Evolutionary conservation across 2,329 filamentous ascomycete genomes (phyloP), one percentile per base, ranked within the genome.

Genomic region (Achaetomium macrosporum): DNA sequence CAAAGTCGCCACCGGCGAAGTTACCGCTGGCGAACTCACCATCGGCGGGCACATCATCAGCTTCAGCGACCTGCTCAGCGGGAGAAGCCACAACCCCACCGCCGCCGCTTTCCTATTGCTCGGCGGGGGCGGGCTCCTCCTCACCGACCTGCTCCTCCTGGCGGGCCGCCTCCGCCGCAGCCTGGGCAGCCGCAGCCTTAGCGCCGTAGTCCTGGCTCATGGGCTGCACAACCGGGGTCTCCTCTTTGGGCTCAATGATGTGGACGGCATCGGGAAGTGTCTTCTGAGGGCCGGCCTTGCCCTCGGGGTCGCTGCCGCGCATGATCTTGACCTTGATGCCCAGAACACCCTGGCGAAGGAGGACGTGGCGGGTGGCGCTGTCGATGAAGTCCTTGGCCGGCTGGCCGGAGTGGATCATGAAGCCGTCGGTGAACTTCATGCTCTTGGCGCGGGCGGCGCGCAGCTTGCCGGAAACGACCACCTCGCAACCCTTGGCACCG

Each of bases 311-410:
- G 68, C 90, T 93, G 73, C 93, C 93, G 75, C 95, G 91, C 93
- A 99, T 99, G 81, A 99, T 99, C 91, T 99, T 99, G 78, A 99
- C 93, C 86, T 99, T 99, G 82, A 99, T 99, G 81, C 93, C 93
- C 65, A 99, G 83, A 65, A 99, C 93, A 88, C 93, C 93, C 83
- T 99, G 93, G 79, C 95, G 89, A 76, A 99, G 91, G 65, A 99
- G 90, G 69, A 99, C 93, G 89, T 99, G 93, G 69, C 93, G 93
- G 71, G 93, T 97, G 68, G 95, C 95, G 70, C 79, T 83, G 83
- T 99, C 93, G 76, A 99, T 99, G 82, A 99, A 99, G 81, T 99
- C 93, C 80, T 95, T 92, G 72, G 92, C 93, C 71, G 93, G 93
- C 77, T 99, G 93, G 79, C 93, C 93, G 71, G 93, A 99, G 89